Base-by-base conservation (phyloP, 2,329 filamentous ascomycete species). In the Blastomyces parvus region DNA sequence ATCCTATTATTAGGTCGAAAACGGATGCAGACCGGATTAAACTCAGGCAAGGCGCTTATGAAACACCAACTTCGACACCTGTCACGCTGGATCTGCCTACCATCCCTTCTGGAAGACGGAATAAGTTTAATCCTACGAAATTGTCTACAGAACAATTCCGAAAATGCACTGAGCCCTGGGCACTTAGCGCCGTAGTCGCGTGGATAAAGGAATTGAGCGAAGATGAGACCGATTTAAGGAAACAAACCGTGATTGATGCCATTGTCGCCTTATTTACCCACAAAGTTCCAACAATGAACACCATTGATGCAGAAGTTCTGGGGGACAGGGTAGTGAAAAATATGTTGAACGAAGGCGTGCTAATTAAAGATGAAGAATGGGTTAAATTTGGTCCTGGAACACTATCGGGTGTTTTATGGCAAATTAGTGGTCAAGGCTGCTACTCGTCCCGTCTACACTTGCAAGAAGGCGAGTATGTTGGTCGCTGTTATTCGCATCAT, bases 271-370 rank as follows among this genome's bases (percentile, higher is more conserved):
- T 99, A 7, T 97, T 99, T 74, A 96, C 90, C 1, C 85, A 90
- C 76, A 97, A 97, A 75, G 91, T 99, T 0, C 92, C 94, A 0
- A 99, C 91, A 0, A 97, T 99, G 91, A 97, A 99, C 70, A 93
- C 94, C 52, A 92, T 93, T 6, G 95, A 99, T 79, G 94, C 94
- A 0, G 94, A 99, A 74, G 88, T 87, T 0, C 81, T 99, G 60
- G 90, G 90, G 66, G 84, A 85, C 64, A 86, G 85, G 50, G 89
- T 96, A 0, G 86, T 96, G 1, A 81, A 86, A 62, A 84, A 87
- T 57, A 94, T 99, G 90, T 84, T 93, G 67, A 82, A 84, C 30
- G 86, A 88, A 9, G 88, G 87, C 48, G 90, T 91, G 13, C 79
- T 99, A 40, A 80, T 95, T 5, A 87, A 88, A 17, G 93, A 97